These are phyloP conservation scores for Gynandropsis gynandra DNA, from an alignment of 345 rosid species.

Conservation along the genomic window DNA sequence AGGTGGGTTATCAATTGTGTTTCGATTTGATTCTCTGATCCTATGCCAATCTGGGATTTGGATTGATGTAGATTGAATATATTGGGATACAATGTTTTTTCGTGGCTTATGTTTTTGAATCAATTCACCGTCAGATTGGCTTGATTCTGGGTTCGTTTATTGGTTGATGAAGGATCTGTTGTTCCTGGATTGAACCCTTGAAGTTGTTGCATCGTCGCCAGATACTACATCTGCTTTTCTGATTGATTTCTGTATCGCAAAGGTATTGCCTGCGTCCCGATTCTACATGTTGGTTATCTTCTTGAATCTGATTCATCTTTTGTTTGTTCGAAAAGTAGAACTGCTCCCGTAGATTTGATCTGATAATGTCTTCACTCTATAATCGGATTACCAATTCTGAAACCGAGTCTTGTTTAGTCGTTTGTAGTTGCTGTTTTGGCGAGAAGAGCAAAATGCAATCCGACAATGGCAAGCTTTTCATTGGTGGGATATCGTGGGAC, in stretches of 20 bases:
- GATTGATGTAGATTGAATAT: neutral
- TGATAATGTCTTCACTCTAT: neutral
- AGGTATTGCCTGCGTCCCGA: constrained; percentile 36
- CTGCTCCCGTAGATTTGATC: constrained; percentile 16
- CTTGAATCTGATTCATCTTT: constrained; percentile 7
- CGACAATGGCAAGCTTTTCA: constrained; percentile 84
- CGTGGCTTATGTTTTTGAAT: constrained; percentile 6
- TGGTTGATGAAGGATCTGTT: constrained; percentile 52
- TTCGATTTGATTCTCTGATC: constrained; percentile 43
- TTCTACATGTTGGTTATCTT: neutral
- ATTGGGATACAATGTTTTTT: neutral
- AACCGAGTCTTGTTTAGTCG: neutral
- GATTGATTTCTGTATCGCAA: constrained; percentile 20
- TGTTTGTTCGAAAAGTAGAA: neutral
- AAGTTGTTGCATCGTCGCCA: constrained; percentile 20
- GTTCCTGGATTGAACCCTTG: constrained; percentile 39
- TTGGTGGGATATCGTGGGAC: constrained; percentile 99
- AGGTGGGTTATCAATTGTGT: constrained; percentile 51
- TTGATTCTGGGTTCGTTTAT: constrained; percentile 27
- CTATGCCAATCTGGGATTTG: constrained; percentile 25
- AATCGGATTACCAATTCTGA: neutral
- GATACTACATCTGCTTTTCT: constrained; percentile 26
- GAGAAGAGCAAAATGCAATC: constrained; percentile 72
- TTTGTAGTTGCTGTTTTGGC: constrained; percentile 2
- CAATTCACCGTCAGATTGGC: constrained; percentile 30